Conservation (phyloP, 2,329 filamentous ascomycete genomes). For the Mycosphaerella sp. region DNA sequence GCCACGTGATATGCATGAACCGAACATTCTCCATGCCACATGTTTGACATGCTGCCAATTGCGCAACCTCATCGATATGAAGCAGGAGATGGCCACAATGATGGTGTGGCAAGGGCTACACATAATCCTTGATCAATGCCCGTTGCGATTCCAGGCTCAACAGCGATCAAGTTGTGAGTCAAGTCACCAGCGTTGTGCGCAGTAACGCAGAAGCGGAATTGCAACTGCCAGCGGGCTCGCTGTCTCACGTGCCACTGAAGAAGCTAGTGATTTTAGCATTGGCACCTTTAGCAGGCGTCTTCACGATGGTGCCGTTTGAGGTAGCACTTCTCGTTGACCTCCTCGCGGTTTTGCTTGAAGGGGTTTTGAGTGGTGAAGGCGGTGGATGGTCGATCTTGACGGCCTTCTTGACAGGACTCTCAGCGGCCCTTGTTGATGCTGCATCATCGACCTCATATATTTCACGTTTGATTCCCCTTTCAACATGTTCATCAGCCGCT, state of each 20-base stretch:
- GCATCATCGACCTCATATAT: constrained; percentile 35
- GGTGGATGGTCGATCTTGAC: constrained; percentile 28
- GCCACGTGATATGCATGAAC: not conserved
- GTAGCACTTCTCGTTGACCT: constrained; percentile 52
- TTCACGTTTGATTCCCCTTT: constrained; percentile 46
- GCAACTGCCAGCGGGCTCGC: not conserved
- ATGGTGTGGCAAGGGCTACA: not conserved
- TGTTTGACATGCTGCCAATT: not conserved
- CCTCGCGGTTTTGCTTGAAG: constrained; percentile 16
- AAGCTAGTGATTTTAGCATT: constrained; percentile 55
- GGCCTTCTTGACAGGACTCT: constrained; percentile 37
- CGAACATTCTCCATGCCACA: not conserved
- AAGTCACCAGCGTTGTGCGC: not conserved
- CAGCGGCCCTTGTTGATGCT: constrained; percentile 25
- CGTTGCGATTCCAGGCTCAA: not conserved
- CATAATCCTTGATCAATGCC: not conserved
- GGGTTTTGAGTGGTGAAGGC: constrained; percentile 23
- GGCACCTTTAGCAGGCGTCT: constrained; percentile 43
- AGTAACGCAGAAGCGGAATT: not conserved
- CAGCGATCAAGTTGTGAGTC: not conserved
- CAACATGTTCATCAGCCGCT: constrained; percentile 25
- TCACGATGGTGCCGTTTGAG: constrained; percentile 47
- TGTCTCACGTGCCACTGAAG: constrained; percentile 43
- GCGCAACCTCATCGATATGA: constrained; percentile 1
- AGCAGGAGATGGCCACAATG: not conserved